phyloP scores from a whole-genome alignment of 768 basidiomycete species.

The Tubosaeta sp. region DNA sequence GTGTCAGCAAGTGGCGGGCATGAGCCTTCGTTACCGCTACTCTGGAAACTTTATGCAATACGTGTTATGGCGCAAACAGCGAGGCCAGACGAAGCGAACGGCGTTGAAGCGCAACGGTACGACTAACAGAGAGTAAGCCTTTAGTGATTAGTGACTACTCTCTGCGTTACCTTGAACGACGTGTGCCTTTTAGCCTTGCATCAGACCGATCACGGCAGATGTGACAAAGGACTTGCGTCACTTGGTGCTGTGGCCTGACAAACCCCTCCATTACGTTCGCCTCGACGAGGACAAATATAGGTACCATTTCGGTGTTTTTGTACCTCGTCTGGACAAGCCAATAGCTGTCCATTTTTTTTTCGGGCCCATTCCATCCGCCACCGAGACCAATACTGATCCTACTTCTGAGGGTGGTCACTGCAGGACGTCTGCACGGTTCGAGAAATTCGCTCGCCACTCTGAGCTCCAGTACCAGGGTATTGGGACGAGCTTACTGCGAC shows the following conservation, averaged over 20 bases:
- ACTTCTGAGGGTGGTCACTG: slow-evolving; percentile 1
- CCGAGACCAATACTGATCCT: slow-evolving; percentile 1
- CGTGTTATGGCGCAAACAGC: slow-evolving; percentile 2
- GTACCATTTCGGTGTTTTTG: slow-evolving; percentile 54
- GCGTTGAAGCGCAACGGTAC: not conserved
- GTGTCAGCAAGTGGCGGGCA: not conserved
- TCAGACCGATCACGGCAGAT: slow-evolving; percentile 35
- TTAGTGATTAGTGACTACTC: not conserved
- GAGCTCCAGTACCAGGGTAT: slow-evolving; percentile 51
- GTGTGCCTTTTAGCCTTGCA: slow-evolving; percentile 8
- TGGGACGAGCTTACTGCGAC: slow-evolving; percentile 44
- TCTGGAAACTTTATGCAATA: slow-evolving; percentile 2
- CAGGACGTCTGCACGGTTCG: slow-evolving; percentile 40
- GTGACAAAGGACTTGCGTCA: slow-evolving; percentile 51
- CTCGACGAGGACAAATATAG: slow-evolving; percentile 51
- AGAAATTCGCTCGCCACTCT: slow-evolving; percentile 58
- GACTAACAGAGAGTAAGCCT: slow-evolving; percentile 12
- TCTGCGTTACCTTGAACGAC: not conserved
- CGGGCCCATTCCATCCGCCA: slow-evolving; percentile 32
- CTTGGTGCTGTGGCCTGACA: slow-evolving; percentile 54
- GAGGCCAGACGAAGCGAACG: slow-evolving; percentile 2
- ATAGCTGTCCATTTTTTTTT: slow-evolving; percentile 53
- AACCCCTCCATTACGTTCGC: slow-evolving; percentile 43
- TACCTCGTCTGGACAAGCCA: slow-evolving; percentile 32
- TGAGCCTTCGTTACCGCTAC: not conserved